Evolutionary conservation across 805 yeast species (phyloP), one percentile per base, ranked within the genome.

Genomic region (Grigorovia transvaalensis): DNA sequence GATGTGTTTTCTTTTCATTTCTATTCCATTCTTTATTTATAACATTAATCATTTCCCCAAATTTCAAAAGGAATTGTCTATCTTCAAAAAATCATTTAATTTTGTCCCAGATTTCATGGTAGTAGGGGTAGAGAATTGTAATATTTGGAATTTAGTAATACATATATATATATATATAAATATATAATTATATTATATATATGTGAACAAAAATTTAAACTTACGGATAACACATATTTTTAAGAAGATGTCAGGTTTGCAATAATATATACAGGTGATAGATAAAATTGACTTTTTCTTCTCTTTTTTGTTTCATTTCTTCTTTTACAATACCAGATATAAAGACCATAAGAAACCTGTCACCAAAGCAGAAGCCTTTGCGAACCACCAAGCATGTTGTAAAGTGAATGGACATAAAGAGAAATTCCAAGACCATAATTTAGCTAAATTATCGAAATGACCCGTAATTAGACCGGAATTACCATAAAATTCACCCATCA

Each of bases 401-500:
- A 88, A 79, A 1, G 78, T 76, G 66, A 91, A 91, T 15, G 89
- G 83, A 70, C 99, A 93, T 54, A 84, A 71, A 6, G 77, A 67
- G 69, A 80, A 91, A 29, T 75, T 70, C 71, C 86, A 90, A 17
- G 75, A 76, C 91, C 95, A 85, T 18, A 62, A 59, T 1, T 67
- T 59, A 0, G 66, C 55, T 0, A 53, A 55, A 13, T 68, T 56
- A 59, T 80, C 73, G 64, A 78, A 84, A 50, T 74, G 79, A 1
- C 95, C 97, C 1, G 89, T 83, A 57, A 93, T 69, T 12, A 93
- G 69, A 0, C 98, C 99, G 1, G 89, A 78, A 59, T 85, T 86
- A 2, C 99, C 99, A 53, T 83, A 85, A 60, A 74, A 93, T 62
- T 93, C 96, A 17, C 99, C 99, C 98, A 93, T 93, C 81, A 91